These are phyloP conservation scores for Physcomitrellopsis africana DNA, from an alignment of 225 moss, liverwort and hornwort genomes.

Conservation along the genomic window DNA sequence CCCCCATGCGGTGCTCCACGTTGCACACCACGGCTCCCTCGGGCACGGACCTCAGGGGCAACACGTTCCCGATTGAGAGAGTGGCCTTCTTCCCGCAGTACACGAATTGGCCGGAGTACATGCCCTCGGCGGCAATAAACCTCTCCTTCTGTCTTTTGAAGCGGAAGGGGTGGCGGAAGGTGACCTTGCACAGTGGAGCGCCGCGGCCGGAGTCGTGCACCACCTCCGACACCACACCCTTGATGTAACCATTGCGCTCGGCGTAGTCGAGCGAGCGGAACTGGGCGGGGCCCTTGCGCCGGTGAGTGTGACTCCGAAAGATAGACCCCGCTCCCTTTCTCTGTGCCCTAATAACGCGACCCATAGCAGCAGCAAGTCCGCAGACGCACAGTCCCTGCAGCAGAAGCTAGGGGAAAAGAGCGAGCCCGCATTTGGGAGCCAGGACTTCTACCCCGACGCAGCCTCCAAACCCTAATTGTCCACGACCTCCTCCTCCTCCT, in stretches of 20 bases:
- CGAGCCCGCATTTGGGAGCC: not conserved
- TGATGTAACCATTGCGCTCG: constrained; percentile 67
- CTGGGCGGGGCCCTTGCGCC: constrained; percentile 52
- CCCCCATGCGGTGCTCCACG: too few relatives aligned
- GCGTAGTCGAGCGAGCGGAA: constrained; percentile 62
- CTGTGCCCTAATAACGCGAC: constrained; percentile 70
- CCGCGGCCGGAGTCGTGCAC: constrained; percentile 22
- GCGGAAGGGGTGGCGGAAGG: constrained; percentile 35
- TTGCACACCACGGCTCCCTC: too few relatives aligned
- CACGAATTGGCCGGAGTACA: constrained; percentile 48
- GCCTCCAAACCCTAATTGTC: constrained; percentile 5
- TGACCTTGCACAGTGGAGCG: constrained; percentile 54
- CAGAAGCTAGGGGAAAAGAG: not conserved
- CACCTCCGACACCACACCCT: constrained; percentile 66
- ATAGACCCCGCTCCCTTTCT: constrained; percentile 69
- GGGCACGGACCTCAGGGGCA: too few relatives aligned
- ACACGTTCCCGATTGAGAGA: constrained; percentile 68
- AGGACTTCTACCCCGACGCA: not conserved
- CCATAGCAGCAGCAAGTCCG: constrained; percentile 39
- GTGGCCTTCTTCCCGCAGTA: constrained; percentile 80
- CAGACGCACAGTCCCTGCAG: not conserved
- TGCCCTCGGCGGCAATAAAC: constrained; percentile 59
- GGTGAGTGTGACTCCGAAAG: constrained; percentile 22
- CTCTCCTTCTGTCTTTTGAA: constrained; percentile 68
- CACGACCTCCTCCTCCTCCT: too few relatives aligned